These are phyloP conservation scores for Fusarium robinianum DNA, from an alignment of 2,329 filamentous ascomycete genomes.

Conservation along the genomic window DNA sequence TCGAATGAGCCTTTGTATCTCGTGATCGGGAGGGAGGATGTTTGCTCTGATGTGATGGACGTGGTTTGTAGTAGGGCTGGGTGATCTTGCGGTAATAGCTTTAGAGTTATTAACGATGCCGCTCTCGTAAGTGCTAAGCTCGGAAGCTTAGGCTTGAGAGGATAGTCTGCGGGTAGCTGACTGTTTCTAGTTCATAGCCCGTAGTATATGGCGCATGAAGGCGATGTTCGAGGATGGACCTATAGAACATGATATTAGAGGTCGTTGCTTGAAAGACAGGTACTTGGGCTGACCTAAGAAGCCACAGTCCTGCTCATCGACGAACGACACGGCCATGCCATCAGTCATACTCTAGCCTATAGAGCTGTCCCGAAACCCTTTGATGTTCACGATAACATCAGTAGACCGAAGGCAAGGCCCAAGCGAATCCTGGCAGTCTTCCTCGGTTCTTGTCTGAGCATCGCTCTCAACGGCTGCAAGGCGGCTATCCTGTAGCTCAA, in stretches of 20 bases:
- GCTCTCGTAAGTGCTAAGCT: background rate
- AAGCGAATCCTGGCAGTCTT: background rate
- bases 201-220: constrained; percentile 22
- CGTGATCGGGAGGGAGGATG: constrained; percentile 23
- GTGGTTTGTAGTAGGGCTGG: background rate
- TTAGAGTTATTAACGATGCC: too few relatives aligned
- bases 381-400: constrained; percentile 9
- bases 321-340: constrained; percentile 22
- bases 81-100: too few relatives aligned
- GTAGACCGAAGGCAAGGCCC: background rate
- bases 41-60: constrained; percentile 6
- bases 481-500: constrained; percentile 11
- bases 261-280: too few relatives aligned
- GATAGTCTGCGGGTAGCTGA: background rate
- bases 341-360: constrained; percentile 18
- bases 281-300: constrained; percentile 21
- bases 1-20: constrained; percentile 25
- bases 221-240: constrained; percentile 24
- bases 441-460: background rate
- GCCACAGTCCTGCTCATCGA: constrained; percentile 17
- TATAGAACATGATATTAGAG: too few relatives aligned
- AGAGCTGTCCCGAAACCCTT: constrained; percentile 10
- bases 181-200: constrained; percentile 5
- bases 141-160: background rate
- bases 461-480: constrained; percentile 1